Evolutionary conservation across 129 eudicot species (phyloP).

Genomic region (Solidago caesia): DNA sequence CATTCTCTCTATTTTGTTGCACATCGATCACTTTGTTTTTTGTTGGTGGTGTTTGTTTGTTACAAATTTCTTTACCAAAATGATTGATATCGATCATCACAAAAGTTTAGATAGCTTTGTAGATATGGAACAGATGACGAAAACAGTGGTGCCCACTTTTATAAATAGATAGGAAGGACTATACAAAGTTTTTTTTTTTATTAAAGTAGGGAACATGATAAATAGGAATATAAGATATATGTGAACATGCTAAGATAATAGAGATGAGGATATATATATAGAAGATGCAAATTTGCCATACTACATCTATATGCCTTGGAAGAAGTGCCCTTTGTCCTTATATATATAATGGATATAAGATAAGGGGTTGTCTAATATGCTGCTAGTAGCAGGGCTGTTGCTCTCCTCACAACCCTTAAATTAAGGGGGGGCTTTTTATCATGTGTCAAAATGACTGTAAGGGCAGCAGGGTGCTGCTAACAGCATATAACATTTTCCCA

Average conservation of each 20-base stretch:
- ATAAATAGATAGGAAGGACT: background rate
- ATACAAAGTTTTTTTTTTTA: background rate
- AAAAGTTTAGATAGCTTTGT: background rate
- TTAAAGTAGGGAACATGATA: conserved; percentile 22
- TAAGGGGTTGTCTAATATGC: too few species aligned
- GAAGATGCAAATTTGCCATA: conserved; percentile 3
- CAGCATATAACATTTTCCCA: too few species aligned
- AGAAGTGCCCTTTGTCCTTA: conserved; percentile 31
- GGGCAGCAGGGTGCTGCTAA: too few species aligned
- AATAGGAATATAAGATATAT: background rate
- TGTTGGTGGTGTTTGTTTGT: background rate
- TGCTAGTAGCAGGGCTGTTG: too few species aligned
- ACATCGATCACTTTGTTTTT: background rate
- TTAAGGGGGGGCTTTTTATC: too few species aligned
- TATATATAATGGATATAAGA: background rate
- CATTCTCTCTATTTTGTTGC: background rate
- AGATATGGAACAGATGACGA: background rate
- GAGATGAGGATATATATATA: conserved; percentile 33
- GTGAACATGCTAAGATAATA: conserved; percentile 8
- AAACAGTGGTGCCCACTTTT: conserved; percentile 8
- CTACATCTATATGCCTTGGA: conserved; percentile 32
- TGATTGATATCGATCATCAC: background rate
- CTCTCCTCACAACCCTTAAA: too few species aligned
- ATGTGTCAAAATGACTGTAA: too few species aligned
- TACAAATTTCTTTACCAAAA: background rate